A percentile compares a stretch with the other conserved stretches of the same genome.
These are phyloP conservation scores for Cystofilobasidium macerans DNA, from an alignment of 768 basidiomycete species.

Conservation along the genomic window DNA sequence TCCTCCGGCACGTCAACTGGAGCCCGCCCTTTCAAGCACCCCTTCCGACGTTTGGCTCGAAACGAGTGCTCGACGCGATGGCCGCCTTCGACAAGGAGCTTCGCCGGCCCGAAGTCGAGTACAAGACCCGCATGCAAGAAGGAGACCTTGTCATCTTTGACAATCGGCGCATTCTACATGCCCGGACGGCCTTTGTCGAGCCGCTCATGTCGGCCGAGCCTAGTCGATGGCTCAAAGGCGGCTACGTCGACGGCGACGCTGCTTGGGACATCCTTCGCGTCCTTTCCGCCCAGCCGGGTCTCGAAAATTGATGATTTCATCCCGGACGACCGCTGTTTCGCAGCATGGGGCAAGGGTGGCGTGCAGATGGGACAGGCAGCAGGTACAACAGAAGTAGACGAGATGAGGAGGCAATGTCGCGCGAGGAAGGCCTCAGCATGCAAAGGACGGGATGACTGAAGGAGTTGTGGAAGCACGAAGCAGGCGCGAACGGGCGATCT, in stretches of 20 bases:
- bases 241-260: constrained; percentile 47
- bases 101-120: not conserved
- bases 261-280: constrained; percentile 44
- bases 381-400: no score
- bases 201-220: constrained; percentile 39
- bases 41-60: constrained; percentile 37
- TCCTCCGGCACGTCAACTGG: constrained; percentile 68
- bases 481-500: not conserved
- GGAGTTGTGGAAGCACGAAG: not conserved
- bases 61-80: constrained; percentile 36
- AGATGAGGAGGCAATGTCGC: no score
- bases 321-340: no score
- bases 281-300: constrained; percentile 15
- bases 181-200: constrained; percentile 62
- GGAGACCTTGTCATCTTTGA: constrained; percentile 86
- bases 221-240: constrained; percentile 79
- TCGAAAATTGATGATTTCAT: not conserved
- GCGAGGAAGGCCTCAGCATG: no score
- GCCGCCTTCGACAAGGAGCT: constrained; percentile 51
- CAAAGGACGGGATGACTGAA: no score
- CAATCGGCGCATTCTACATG: constrained; percentile 80
- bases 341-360: no score
- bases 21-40: constrained; percentile 91
- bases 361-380: no score
- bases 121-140: constrained; percentile 45